Conservation (phyloP, 2,329 filamentous ascomycete genomes). For the Moelleriella libera region DNA sequence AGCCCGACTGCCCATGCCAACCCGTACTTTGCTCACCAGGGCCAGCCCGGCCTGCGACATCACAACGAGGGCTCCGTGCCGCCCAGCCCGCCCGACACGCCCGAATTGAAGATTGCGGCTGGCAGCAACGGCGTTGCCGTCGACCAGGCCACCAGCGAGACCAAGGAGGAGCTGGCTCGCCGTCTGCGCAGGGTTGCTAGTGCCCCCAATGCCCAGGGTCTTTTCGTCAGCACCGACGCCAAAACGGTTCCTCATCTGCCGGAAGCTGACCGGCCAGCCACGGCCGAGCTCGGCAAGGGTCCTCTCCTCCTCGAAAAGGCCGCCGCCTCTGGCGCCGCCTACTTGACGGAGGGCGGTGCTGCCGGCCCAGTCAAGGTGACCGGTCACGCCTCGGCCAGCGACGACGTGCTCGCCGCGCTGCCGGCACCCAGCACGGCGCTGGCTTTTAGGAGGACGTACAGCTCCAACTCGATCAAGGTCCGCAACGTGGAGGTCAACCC, state of each 20-base stretch:
- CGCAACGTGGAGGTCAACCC: conserved; percentile 93
- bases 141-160: conserved; percentile 57
- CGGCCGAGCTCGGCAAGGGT: conserved; percentile 77
- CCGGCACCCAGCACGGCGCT: conserved; percentile 53
- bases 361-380: conserved; percentile 15
- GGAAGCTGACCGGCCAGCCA: conserved; percentile 58
- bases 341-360: conserved; percentile 9
- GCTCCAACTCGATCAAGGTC: conserved; percentile 98
- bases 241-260: conserved; percentile 17
- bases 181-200: conserved; percentile 90
- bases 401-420: conserved; percentile 44
- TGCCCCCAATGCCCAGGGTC: conserved; percentile 88
- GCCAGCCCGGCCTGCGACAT: conserved; percentile 81
- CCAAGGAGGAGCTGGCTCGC: conserved; percentile 86
- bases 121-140: conserved; percentile 42
- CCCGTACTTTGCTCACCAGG: conserved; percentile 94
- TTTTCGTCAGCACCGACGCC: conserved; percentile 46
- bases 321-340: conserved; percentile 19
- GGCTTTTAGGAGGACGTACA: conserved; percentile 88
- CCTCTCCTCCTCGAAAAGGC: conserved; percentile 41
- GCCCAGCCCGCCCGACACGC: conserved; percentile 83
- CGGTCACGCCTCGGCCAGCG: conserved; percentile 25
- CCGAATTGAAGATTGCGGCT: conserved; percentile 61
- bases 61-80: conserved; percentile 90
- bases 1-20: conserved; percentile 92